Conservation (phyloP, 768 basidiomycete genomes). For the Lactarius sp. region DNA sequence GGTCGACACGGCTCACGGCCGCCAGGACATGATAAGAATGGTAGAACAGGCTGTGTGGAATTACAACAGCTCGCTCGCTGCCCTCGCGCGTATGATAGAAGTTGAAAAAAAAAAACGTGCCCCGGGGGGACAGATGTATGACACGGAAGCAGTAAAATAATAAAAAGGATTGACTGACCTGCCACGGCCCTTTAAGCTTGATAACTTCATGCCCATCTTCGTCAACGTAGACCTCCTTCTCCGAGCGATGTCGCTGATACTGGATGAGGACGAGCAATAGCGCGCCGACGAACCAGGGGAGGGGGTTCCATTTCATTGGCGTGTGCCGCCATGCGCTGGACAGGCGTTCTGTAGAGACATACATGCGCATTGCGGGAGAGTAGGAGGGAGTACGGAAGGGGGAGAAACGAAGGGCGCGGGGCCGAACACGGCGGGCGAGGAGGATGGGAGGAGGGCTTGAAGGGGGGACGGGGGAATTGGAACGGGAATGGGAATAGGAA, state of each 20-base stretch:
- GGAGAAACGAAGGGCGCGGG: background rate
- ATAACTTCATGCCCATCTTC: constrained; percentile 81
- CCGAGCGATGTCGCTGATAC: constrained; percentile 50
- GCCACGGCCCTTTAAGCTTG: constrained; percentile 86
- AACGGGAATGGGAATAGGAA: background rate
- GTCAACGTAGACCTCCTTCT: constrained; percentile 67
- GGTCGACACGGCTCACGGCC: background rate
- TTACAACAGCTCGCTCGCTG: background rate
- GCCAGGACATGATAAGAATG: background rate
- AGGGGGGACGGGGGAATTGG: background rate
- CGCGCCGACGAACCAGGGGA: constrained; percentile 86
- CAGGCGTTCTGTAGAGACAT: constrained; percentile 46
- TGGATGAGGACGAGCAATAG: constrained; percentile 78
- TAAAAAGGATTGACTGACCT: constrained; percentile 46
- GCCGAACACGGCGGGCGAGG: background rate
- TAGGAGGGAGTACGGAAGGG: constrained; percentile 2
- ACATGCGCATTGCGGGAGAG: constrained; percentile 13
- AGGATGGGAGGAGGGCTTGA: background rate
- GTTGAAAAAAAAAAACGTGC: background rate
- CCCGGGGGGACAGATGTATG: background rate
- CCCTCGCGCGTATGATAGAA: too few species aligned
- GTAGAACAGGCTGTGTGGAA: background rate
- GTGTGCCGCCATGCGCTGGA: constrained; percentile 79
- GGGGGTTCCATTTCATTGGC: constrained; percentile 92
- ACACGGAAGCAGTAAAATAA: background rate